Percentiles rank a stretch among this genome's conserved stretches.
phyloP scores from a whole-genome alignment of 495 filamentous ascomycete species.

The Talaromyces proteolyticus region DNA sequence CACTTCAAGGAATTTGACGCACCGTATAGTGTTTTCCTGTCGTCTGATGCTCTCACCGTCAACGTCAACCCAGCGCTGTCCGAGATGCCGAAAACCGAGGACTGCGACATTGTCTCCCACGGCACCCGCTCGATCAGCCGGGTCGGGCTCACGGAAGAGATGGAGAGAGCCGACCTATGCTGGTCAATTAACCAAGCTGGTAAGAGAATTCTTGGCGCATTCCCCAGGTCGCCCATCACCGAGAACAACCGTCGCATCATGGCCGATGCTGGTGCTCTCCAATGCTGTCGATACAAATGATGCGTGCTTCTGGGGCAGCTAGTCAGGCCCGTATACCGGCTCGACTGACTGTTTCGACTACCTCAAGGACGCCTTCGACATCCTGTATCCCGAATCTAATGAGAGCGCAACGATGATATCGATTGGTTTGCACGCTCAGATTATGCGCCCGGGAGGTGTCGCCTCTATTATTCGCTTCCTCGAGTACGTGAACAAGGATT shows the following conservation, averaged over 20 bases:
- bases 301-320: neutral
- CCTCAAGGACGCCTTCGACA: neutral
- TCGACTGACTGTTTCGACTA: neutral
- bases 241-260: neutral
- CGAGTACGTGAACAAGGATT: too few relatives aligned
- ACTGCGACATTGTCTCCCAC: neutral
- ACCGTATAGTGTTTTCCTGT: neutral
- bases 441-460: neutral
- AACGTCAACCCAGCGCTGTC: neutral
- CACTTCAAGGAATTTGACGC: too few relatives aligned
- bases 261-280: neutral
- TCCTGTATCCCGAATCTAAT: neutral
- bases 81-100: neutral
- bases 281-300: neutral
- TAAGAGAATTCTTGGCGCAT: neutral
- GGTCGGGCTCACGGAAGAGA: neutral
- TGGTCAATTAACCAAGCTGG: neutral
- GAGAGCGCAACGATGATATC: neutral
- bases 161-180: neutral
- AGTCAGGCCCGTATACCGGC: neutral
- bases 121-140: neutral
- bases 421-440: neutral
- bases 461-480: conserved; percentile 24
- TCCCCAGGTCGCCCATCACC: neutral
- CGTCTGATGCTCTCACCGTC: neutral